Base-by-base conservation (phyloP, 768 basidiomycete genomes). In the Phaffia tasmanica region DNA sequence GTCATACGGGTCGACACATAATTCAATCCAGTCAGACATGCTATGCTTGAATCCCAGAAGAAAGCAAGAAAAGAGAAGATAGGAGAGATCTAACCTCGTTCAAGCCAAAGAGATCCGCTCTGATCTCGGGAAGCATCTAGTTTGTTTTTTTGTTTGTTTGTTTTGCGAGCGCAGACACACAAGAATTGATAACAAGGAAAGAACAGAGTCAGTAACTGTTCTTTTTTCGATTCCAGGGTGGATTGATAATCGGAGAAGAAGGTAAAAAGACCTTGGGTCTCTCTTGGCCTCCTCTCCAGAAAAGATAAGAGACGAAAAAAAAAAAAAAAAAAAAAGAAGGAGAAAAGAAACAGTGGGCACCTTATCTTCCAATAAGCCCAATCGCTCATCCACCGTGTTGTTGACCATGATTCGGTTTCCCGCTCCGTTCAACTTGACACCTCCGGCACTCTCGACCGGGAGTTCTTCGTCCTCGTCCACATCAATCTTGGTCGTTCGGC, bases 81-180 rank as follows among this genome's bases (percentile, higher is more conserved):
- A 48, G 51, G 42, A 57, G 30, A 55, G 18, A 19, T 18, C 57
- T 32, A 23, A 67, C 65, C 65, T 67, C 66, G 77, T 97, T 97
- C 46, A 81, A 77, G 19, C 94, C 94, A 71, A 94, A 98, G 55
- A 97, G 80, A 72, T 91, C 87, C 70, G 81, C 81, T 71, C 94
- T 81, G 71, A 98, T 89, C 78, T 95, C 92, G 1, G 94, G 94
- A 29, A 98, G 80, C 94, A 97, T 97, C 89, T 94, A 67, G 21
- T n/a, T n/a, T n/a, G n/a, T n/a, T n/a, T n/a, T n/a, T n/a, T n/a
- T n/a, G n/a, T n/a, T n/a, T n/a, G 57, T 16, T n/a, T 21, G 18
- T 42, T 42, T 42, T 42, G 35, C 11, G 35, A 42, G 35, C 35
- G 35, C 35, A 42, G 35, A 42, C 4, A 42, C n/a, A 3, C 11